These are phyloP conservation scores for Hibiscus syriacus DNA, from an alignment of 345 rosid species.

Conservation along the genomic window DNA sequence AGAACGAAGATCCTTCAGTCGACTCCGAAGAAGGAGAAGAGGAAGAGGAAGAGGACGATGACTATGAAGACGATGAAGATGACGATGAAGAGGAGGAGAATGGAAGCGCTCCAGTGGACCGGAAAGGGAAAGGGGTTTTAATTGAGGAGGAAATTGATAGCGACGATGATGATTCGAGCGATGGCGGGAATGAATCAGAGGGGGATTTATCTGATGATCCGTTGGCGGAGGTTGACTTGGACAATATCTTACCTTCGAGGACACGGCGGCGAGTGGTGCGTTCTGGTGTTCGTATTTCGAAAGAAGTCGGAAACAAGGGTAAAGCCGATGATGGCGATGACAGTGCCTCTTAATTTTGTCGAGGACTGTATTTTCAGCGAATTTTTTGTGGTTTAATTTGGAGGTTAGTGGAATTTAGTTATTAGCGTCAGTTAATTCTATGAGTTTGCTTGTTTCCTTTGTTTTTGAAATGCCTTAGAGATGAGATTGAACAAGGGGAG, in stretches of 20 bases:
- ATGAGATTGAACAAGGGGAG: not conserved
- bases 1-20: constrained; percentile 7
- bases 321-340: constrained; percentile 28
- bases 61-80: constrained; percentile 5
- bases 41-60: constrained; percentile 14
- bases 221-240: constrained; percentile 89
- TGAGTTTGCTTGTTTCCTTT: not conserved
- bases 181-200: constrained; percentile 32
- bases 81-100: constrained; percentile 20
- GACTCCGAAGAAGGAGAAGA: constrained; percentile 5
- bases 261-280: constrained; percentile 45
- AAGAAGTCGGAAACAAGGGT: constrained; percentile 16
- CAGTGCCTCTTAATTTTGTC: constrained; percentile 28
- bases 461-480: not conserved
- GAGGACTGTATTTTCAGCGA: not conserved
- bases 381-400: not conserved
- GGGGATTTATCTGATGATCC: constrained; percentile 82
- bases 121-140: constrained; percentile 55
- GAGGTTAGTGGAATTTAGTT: constrained; percentile 10
- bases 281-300: constrained; percentile 50
- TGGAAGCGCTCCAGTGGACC: constrained; percentile 30
- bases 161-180: constrained; percentile 34
- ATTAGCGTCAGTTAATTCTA: not conserved
- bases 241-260: constrained; percentile 84
- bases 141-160: constrained; percentile 42